phyloP scores from a whole-genome alignment of 1,284 basidiomycete species.

The Boletus holoroseus region DNA sequence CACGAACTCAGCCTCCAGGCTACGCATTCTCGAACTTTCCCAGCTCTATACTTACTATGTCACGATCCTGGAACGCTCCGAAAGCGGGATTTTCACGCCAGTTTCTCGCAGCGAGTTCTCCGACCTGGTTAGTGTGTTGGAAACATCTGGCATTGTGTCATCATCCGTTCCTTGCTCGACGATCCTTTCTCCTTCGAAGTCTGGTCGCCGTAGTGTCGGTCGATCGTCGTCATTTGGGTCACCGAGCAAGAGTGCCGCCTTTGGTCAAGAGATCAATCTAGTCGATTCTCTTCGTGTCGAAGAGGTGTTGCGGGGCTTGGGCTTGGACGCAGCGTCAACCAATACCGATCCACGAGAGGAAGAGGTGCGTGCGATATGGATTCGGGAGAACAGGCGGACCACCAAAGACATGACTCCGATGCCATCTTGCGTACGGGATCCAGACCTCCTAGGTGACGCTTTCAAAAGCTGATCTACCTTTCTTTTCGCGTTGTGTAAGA shows the following conservation, averaged over 20 bases:
- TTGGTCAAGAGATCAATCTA: slow-evolving; percentile 48
- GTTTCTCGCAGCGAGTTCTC: slow-evolving; percentile 71
- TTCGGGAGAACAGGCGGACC: slow-evolving; percentile 53
- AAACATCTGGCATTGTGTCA: slow-evolving; percentile 62
- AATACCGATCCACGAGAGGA: slow-evolving; percentile 52
- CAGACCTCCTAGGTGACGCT: slow-evolving; percentile 48
- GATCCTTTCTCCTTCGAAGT: slow-evolving; percentile 40
- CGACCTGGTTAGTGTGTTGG: slow-evolving; percentile 64
- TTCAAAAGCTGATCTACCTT: slow-evolving; percentile 44
- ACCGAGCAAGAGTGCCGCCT: slow-evolving; percentile 38
- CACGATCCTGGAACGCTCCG: slow-evolving; percentile 50
- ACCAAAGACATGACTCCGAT: slow-evolving; percentile 48
- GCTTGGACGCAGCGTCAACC: slow-evolving; percentile 35
- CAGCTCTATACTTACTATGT: slow-evolving; percentile 63
- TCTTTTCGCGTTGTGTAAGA: slow-evolving; percentile 1
- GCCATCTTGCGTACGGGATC: slow-evolving; percentile 20
- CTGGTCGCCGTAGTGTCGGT: slow-evolving; percentile 44
- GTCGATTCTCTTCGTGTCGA: slow-evolving; percentile 54
- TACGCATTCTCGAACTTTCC: slow-evolving; percentile 47
- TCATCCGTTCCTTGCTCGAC: slow-evolving; percentile 26
- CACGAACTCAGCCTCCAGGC: slow-evolving; percentile 30
- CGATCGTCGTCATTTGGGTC: slow-evolving; percentile 55
- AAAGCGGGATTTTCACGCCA: slow-evolving; percentile 50
- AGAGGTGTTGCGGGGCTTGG: slow-evolving; percentile 61
- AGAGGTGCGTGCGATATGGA: slow-evolving; percentile 65